phyloP scores from a whole-genome alignment of 169 alveolate genomes.

The Eimeria falciformis region DNA sequence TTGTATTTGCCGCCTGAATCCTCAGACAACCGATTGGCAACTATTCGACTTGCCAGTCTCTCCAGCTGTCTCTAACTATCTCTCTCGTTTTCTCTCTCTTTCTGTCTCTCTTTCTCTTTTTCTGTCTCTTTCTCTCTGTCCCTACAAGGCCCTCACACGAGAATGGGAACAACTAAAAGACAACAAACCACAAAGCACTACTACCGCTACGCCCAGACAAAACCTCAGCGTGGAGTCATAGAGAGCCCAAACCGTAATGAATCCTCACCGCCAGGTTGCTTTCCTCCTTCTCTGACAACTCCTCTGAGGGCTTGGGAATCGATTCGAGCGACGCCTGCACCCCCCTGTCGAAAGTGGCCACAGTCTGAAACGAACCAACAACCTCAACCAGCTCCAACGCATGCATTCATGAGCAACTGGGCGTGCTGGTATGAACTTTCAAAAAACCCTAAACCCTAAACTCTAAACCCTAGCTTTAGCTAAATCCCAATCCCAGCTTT shows the following conservation, averaged over 20 bases:
- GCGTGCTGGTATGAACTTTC: too few relatives aligned
- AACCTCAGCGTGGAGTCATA: not conserved
- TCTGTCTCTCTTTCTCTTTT: not conserved
- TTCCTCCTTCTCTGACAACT: not conserved
- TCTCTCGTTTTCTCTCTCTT: not conserved
- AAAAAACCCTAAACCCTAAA: too few relatives aligned
- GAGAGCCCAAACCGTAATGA: too few relatives aligned
- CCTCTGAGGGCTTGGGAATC: not conserved
- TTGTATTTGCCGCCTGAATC: slow-evolving; percentile 22
- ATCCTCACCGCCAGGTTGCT: not conserved
- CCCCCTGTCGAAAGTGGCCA: not conserved
- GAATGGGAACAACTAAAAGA: too few relatives aligned
- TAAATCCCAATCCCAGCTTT: too few relatives aligned
- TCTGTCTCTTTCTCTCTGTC: not conserved
- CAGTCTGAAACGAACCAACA: slow-evolving; percentile 21
- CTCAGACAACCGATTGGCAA: not conserved
- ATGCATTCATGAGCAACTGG: not conserved
- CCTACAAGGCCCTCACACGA: not conserved
- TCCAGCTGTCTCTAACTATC: not conserved
- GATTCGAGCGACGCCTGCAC: slow-evolving; percentile 25
- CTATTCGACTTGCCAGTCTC: not conserved
- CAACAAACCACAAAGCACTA: too few relatives aligned
- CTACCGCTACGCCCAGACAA: not conserved
- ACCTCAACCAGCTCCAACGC: too few relatives aligned
- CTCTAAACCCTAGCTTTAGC: too few relatives aligned